Evolutionary conservation across 2,329 filamentous ascomycete genomes (phyloP), one percentile per base, ranked within the genome.

Genomic region (Aspergillus fumigatus): DNA sequence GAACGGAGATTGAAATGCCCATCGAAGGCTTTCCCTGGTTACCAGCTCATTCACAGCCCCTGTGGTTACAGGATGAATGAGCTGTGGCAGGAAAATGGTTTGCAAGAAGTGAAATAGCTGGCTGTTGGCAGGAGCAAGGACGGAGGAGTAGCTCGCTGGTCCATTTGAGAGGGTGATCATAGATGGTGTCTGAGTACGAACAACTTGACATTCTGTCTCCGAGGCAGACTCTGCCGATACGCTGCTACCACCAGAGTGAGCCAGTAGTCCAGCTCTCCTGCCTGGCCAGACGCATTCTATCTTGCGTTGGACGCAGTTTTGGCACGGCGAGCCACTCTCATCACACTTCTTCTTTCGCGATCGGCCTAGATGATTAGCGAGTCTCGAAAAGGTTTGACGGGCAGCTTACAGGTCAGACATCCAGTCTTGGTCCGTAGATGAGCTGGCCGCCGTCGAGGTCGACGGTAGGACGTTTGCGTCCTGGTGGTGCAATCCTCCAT

Each of bases 271-370:
- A n/a, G n/a, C n/a, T 7, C 14, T 17, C 14, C 5, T 38, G 1
- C 1, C 32, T 32, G 52, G 57, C 65, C 65, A 67, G 40, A 60
- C 32, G 43, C 65, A 68, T 14, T 55, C 17, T 3, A 63, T 38
- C 7, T 48, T 50, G 26, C 51, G 52, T 47, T 50, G 60, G 7
- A 52, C 32, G 19, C 67, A 68, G 43, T 67, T 68, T 1, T 55
- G 26, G 14, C 67, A 68, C 14, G 48, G 51, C 1, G 10, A 17
- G 1, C 21, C 55, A 14, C 50, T 58, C 54, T 69, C 65, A 14
- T 69, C 66, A 11, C 67, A 69, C 51, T 69, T 67, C 54, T 67
- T 67, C 54, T 66, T 68, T 19, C 65, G 52, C 17, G 51, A 56
- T 5, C 64, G 59, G 32, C 66, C 64, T 67, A 23, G 26, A 5